phyloP scores from a whole-genome alignment of 805 yeast species.

The Saturnispora gosingensis region DNA sequence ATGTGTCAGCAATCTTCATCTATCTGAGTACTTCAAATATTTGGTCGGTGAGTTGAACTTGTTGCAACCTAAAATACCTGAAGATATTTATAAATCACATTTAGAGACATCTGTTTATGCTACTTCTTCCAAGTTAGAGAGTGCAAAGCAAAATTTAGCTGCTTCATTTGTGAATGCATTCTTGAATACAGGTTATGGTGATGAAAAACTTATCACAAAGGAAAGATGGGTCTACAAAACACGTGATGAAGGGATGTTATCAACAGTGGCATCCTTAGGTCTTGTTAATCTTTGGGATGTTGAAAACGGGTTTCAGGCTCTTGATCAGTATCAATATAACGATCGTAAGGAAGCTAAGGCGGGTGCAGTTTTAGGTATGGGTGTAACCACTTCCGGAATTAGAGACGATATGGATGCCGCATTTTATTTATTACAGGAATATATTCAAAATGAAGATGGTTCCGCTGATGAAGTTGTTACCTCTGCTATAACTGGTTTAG shows the following conservation, averaged over 20 bases:
- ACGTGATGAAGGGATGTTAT: conserved; percentile 82
- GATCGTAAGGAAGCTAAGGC: conserved; percentile 84
- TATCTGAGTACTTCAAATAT: conserved; percentile 72
- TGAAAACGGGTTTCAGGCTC: conserved; percentile 77
- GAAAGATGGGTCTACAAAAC: conserved; percentile 83
- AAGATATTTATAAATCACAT: conserved; percentile 87
- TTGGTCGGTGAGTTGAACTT: conserved; percentile 81
- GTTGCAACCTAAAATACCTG: conserved; percentile 86
- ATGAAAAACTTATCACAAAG: conserved; percentile 72
- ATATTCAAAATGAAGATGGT: conserved; percentile 35
- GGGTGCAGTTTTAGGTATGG: conserved; percentile 94
- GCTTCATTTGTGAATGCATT: conserved; percentile 90
- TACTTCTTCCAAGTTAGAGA: conserved; percentile 55
- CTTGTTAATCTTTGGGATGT: conserved; percentile 86
- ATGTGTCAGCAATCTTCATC: conserved; percentile 68
- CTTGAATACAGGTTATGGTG: conserved; percentile 83
- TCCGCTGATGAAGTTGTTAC: conserved; percentile 57
- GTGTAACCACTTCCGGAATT: conserved; percentile 83
- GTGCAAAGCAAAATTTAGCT: conserved; percentile 92
- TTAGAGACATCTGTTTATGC: conserved; percentile 58
- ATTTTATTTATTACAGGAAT: conserved; percentile 74
- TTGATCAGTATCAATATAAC: conserved; percentile 83
- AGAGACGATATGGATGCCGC: conserved; percentile 96
- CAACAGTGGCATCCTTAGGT: conserved; percentile 89
- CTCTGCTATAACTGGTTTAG: conserved; percentile 84